phyloP scores from a whole-genome alignment of 2,329 filamentous ascomycete species.

The Diaporthe longicolla region DNA sequence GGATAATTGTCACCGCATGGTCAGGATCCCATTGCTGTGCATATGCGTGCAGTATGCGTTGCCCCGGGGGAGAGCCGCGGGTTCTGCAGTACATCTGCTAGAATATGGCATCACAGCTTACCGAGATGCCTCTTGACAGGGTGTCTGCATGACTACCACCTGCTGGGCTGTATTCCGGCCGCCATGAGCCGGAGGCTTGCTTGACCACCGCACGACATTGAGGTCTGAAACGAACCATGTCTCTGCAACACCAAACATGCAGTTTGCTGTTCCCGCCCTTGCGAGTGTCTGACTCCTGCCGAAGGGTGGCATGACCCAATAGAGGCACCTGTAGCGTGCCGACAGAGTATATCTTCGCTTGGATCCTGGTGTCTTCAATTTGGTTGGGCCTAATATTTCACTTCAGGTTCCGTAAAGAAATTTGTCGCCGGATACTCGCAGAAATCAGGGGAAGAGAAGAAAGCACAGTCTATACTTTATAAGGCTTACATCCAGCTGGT shows the following conservation, averaged over 20 bases:
- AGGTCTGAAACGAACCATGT: constrained; percentile 6
- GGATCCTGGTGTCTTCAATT: neutral
- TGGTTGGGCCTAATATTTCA: neutral
- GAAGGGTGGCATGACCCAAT: neutral
- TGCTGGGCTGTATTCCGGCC: neutral
- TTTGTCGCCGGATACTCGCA: neutral
- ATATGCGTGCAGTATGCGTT: too few relatives aligned
- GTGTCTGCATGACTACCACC: neutral
- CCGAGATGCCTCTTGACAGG: neutral
- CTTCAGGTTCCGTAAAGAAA: neutral
- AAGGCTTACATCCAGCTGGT: neutral
- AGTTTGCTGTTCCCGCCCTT: constrained; percentile 1
- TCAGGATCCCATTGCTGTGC: neutral
- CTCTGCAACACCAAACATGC: neutral
- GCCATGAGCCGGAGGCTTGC: neutral
- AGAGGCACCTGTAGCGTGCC: neutral
- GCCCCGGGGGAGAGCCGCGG: neutral
- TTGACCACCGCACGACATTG: too few relatives aligned
- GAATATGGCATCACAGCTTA: too few relatives aligned
- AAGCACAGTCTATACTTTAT: neutral
- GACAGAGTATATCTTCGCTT: neutral
- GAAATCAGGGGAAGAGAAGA: neutral
- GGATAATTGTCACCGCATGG: neutral
- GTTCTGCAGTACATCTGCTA: neutral
- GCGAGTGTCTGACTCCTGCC: neutral